These are phyloP conservation scores for Phytophthora pluvialis DNA, from an alignment of 352 stramenopile genomes.

Conservation along the genomic window DNA sequence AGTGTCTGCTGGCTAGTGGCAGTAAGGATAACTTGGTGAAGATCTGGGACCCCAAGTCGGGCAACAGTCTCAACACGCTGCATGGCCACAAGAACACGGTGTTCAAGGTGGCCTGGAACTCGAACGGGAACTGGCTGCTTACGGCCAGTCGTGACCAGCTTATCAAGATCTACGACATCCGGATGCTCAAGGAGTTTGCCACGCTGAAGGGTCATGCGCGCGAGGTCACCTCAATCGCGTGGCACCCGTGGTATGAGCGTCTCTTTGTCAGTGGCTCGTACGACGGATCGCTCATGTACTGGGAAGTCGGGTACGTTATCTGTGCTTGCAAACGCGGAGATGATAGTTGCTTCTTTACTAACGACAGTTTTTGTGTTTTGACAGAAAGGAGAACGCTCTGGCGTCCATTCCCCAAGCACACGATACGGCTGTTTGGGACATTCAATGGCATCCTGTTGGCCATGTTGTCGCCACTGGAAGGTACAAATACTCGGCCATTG, in stretches of 20 bases:
- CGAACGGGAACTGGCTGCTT: slow-evolving; percentile 98
- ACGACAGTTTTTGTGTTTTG: slow-evolving; percentile 22
- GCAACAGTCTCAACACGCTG: slow-evolving; percentile 93
- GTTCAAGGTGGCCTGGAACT: slow-evolving; percentile 97
- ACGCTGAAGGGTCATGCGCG: slow-evolving; percentile 96
- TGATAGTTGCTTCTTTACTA: no score
- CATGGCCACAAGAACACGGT: slow-evolving; percentile 99
- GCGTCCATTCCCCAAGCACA: slow-evolving; percentile 92
- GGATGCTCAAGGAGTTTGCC: slow-evolving; percentile 95
- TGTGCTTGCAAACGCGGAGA: no score
- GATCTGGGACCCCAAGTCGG: slow-evolving; percentile 97
- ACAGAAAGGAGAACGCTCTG: slow-evolving; percentile 83
- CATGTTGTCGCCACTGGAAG: slow-evolving; percentile 96
- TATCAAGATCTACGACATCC: slow-evolving; percentile 99
- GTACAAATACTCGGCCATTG: slow-evolving; percentile 28
- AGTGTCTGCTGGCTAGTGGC: slow-evolving; percentile 93
- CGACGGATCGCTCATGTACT: slow-evolving; percentile 98
- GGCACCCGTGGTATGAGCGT: slow-evolving; percentile 97
- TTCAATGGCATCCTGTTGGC: slow-evolving; percentile 97
- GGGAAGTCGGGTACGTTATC: slow-evolving; percentile 92
- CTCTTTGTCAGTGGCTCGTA: slow-evolving; percentile 97
- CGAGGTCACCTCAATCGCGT: slow-evolving; percentile 96
- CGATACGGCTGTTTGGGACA: slow-evolving; percentile 98
- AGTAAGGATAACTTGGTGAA: slow-evolving; percentile 98
- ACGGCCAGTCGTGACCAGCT: slow-evolving; percentile 97